Conservation (phyloP, 768 basidiomycete genomes). For the Pisolithus tinctorius region DNA sequence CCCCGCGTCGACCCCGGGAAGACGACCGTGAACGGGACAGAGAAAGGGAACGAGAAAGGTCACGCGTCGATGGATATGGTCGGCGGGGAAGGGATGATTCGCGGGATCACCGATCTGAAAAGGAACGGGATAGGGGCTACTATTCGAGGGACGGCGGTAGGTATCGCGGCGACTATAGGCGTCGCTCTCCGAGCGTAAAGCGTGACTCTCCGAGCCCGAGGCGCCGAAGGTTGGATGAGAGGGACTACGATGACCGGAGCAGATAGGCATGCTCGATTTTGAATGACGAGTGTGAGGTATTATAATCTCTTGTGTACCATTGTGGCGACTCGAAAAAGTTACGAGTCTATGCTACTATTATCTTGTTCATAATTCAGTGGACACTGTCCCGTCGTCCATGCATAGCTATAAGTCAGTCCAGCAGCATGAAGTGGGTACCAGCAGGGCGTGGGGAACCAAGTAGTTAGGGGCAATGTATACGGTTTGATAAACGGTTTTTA, state of each 20-base stretch:
- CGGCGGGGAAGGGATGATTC: slow-evolving; percentile 21
- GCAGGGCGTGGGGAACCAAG: too few species aligned
- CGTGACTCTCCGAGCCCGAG: slow-evolving; percentile 1
- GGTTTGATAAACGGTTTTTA: too few species aligned
- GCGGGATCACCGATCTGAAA: slow-evolving; percentile 11
- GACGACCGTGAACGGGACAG: background rate
- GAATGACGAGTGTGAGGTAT: background rate
- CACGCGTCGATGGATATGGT: slow-evolving; percentile 15
- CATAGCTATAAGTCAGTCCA: too few species aligned
- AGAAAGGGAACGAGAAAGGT: slow-evolving; percentile 11
- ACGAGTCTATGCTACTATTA: too few species aligned
- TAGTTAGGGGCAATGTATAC: too few species aligned
- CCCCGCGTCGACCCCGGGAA: slow-evolving; percentile 20
- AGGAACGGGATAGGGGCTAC: slow-evolving; percentile 5
- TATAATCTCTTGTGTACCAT: too few species aligned
- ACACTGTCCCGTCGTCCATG: too few species aligned
- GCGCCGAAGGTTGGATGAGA: slow-evolving; percentile 19
- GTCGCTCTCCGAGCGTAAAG: slow-evolving; percentile 21
- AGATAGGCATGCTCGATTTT: slow-evolving; percentile 3
- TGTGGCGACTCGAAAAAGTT: too few species aligned
- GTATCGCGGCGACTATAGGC: slow-evolving; percentile 12
- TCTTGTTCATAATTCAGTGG: too few species aligned
- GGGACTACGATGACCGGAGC: slow-evolving; percentile 14
- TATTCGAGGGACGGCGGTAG: slow-evolving; percentile 15
- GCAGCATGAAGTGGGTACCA: too few species aligned